phyloP scores from a whole-genome alignment of 2,329 filamentous ascomycete genomes.

The Aciculosporium take region DNA sequence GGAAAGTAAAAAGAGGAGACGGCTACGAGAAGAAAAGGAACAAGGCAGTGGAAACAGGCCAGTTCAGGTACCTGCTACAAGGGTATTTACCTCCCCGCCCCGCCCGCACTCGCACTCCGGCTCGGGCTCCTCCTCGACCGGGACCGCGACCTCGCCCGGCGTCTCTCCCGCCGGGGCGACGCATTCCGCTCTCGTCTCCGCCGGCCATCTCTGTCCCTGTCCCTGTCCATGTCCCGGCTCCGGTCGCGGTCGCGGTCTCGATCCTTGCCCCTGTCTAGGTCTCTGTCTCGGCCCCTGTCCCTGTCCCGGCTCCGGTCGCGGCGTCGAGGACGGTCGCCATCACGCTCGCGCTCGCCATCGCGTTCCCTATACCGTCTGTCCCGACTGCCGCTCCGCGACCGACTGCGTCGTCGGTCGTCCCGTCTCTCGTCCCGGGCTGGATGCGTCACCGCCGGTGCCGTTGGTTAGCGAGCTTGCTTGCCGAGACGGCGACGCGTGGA shows the following conservation, averaged over 20 bases:
- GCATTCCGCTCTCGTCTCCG: constrained; percentile 18
- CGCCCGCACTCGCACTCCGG: background rate
- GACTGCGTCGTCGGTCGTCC: constrained; percentile 23
- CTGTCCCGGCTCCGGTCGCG: constrained; percentile 23
- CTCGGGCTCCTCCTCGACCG: constrained; percentile 15
- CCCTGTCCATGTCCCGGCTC: constrained; percentile 21
- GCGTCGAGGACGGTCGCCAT: constrained; percentile 13
- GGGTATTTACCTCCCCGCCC: background rate
- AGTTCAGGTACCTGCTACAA: too few relatives aligned
- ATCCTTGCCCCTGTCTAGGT: constrained; percentile 18
- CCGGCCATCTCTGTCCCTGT: constrained; percentile 18
- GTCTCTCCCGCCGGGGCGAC: constrained; percentile 21
- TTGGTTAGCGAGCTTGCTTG: too few relatives aligned
- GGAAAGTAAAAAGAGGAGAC: too few relatives aligned
- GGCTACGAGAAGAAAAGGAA: too few relatives aligned
- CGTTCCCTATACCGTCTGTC: constrained; percentile 21
- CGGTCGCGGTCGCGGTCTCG: constrained; percentile 21
- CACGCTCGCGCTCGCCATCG: constrained; percentile 15
- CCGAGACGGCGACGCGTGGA: too few relatives aligned
- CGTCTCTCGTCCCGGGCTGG: constrained; percentile 15
- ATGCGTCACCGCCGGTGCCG: too few relatives aligned
- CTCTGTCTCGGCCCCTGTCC: constrained; percentile 19
- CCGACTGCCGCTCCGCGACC: constrained; percentile 17
- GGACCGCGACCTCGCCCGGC: constrained; percentile 15
- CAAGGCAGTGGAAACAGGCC: too few relatives aligned